Percentiles rank a stretch among this genome's conserved stretches.
These are phyloP conservation scores for Tympanopsis confertula DNA, from an alignment of 2,329 filamentous ascomycete species.

Conservation along the genomic window DNA sequence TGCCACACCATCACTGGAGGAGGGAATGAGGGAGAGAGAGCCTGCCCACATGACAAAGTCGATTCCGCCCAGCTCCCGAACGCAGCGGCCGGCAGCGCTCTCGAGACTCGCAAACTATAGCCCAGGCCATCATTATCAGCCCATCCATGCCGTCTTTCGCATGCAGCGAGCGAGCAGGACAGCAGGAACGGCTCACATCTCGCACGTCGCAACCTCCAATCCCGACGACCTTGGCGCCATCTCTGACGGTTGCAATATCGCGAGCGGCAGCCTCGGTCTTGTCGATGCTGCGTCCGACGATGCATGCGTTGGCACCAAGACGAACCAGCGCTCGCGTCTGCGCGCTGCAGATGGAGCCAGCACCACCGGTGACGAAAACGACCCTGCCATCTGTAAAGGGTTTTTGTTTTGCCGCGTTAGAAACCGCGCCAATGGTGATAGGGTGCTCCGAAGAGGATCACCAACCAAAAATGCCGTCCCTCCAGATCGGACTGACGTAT, in stretches of 20 bases:
- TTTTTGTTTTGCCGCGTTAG: conserved; percentile 5
- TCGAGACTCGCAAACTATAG: conserved; percentile 51
- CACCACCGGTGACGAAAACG: conserved; percentile 88
- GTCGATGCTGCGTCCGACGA: conserved; percentile 77
- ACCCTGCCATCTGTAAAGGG: conserved; percentile 62
- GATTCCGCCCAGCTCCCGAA: conserved; percentile 71
- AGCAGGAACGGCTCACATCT: conserved; percentile 35
- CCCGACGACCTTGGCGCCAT: conserved; percentile 74
- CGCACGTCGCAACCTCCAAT: conserved; percentile 74
- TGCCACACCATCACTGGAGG: conserved; percentile 1
- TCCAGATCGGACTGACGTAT: conserved; percentile 76
- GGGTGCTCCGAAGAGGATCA: conserved; percentile 2
- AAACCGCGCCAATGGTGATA: neutral
- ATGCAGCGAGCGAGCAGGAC: conserved; percentile 5
- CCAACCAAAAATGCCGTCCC: conserved; percentile 74
- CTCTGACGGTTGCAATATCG: conserved; percentile 69
- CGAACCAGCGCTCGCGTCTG: conserved; percentile 86
- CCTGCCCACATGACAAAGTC: conserved; percentile 78
- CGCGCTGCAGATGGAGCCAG: conserved; percentile 84
- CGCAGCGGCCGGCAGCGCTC: conserved; percentile 67
- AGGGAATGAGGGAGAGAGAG: neutral
- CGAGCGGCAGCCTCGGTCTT: conserved; percentile 75
- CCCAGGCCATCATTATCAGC: conserved; percentile 2
- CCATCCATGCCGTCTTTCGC: neutral
- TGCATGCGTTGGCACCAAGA: conserved; percentile 85